phyloP scores from a whole-genome alignment of 1,139 yeast genomes.

The Geotrichum aggregatum region DNA sequence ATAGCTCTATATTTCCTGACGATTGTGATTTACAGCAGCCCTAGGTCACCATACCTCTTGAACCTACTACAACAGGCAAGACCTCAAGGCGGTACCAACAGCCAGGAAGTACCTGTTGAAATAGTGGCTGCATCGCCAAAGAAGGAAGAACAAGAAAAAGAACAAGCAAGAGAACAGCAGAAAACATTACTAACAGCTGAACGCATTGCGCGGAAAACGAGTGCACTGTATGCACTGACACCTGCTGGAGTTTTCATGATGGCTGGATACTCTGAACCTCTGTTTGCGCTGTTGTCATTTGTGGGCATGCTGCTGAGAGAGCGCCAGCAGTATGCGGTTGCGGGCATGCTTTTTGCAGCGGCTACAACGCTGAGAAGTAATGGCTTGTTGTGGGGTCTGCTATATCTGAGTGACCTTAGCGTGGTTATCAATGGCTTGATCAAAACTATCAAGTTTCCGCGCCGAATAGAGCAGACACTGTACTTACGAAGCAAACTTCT shows the following conservation, averaged over 20 bases:
- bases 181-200: conserved; percentile 16
- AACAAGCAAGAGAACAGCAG: not conserved
- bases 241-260: conserved; percentile 82
- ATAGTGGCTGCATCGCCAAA: conserved; percentile 21
- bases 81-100: conserved; percentile 16
- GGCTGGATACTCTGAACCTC: conserved; percentile 73
- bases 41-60: conserved; percentile 10
- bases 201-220: conserved; percentile 39
- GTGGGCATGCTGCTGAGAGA: conserved; percentile 52
- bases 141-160: not conserved
- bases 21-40: conserved; percentile 35
- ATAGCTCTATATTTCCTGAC: conserved; percentile 54
- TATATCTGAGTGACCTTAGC: conserved; percentile 55
- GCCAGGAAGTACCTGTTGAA: conserved; percentile 8
- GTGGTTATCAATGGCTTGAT: conserved; percentile 24
- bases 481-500: not conserved
- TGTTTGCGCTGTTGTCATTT: conserved; percentile 62
- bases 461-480: not conserved
- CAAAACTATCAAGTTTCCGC: conserved; percentile 21
- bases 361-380: conserved; percentile 71
- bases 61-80: not conserved
- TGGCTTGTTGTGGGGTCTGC: conserved; percentile 64
- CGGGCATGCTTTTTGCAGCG: conserved; percentile 57
- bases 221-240: conserved; percentile 54
- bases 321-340: conserved; percentile 41